Conservation (phyloP, 352 stramenopile genomes). For the Globisporangium orthogonon region DNA sequence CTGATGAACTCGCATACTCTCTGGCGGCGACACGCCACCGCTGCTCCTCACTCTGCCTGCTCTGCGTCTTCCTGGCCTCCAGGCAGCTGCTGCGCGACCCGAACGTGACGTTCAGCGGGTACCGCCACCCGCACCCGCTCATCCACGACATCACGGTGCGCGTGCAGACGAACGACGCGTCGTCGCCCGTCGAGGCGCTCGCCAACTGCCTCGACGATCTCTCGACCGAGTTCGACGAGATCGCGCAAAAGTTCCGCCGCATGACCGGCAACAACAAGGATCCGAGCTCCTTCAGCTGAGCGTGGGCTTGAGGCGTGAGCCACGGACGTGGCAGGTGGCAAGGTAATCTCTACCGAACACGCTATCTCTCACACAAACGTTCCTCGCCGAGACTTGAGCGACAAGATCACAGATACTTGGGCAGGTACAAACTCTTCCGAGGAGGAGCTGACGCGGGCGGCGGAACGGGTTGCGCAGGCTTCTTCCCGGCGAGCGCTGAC, state of each 20-base stretch:
- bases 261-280: conserved; percentile 82
- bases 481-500: background rate
- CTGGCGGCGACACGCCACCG: too few relatives aligned
- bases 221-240: conserved; percentile 83
- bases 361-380: too few relatives aligned
- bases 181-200: conserved; percentile 73
- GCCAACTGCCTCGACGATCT: conserved; percentile 82
- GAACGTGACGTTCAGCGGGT: conserved; percentile 92
- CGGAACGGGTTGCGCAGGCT: too few relatives aligned
- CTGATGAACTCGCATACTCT: too few relatives aligned
- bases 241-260: conserved; percentile 79
- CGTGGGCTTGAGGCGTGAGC: too few relatives aligned
- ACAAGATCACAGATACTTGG: conserved; percentile 12
- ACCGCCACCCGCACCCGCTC: conserved; percentile 95
- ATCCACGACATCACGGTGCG: conserved; percentile 95
- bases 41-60: background rate
- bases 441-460: background rate
- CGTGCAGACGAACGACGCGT: conserved; percentile 88
- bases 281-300: conserved; percentile 72
- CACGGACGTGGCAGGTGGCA: too few relatives aligned
- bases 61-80: background rate
- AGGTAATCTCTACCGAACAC: too few relatives aligned
- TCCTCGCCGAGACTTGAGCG: too few relatives aligned
- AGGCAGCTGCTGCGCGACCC: conserved; percentile 86
- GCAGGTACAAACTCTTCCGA: conserved; percentile 11